Evolutionary conservation across 1,284 basidiomycete genomes (phyloP), one percentile per base, ranked within the genome.

Genomic region (Heterobasidion occidentale): DNA sequence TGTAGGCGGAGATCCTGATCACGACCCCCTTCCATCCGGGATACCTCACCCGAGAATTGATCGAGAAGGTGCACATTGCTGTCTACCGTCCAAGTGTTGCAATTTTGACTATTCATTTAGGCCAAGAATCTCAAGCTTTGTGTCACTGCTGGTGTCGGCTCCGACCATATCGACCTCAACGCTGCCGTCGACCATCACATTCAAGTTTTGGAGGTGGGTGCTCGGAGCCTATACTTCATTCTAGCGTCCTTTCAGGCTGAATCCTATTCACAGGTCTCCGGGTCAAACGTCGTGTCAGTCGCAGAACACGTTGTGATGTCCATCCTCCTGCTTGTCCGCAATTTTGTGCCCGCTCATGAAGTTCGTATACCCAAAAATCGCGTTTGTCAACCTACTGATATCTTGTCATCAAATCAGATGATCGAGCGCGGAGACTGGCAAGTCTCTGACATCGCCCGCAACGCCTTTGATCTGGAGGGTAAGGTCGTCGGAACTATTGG

Each of bases 21-120:
- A 95, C 92, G 15, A 97, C 94, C 0, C 94, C 94, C 9, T 98
- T 94, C 85, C 89, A 92, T 70, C 91, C 91, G 51, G 93, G 86
- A 61, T 96, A 97, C 74, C 81, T 95, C 59, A 94, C 92, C 7
- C 78, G 75, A 45, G 91, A 94, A 9, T 75, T 95, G 59, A 74
- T 56, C 34, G 34, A 52, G 46, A 36, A 52, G 51, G 55, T 56
- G 36, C 36, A 36, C 27, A 27, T 27, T 27, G 4, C 27, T 51
- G 19, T 51, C 34, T 17, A 11, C 19, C 19, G 9, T 15, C n/a
- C 9, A 19, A 12, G 8, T n/a, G 8, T 36, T n/a, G 27, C 15
- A 34, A 27, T 19, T 14, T 46, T 46, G 27, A 33, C 19, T 15
- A 1, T 8, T 7, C 34, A 46, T 20, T 35, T 34, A 90, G 79